Conservation (phyloP, 345 rosid species). For the Hibiscus trionum region DNA sequence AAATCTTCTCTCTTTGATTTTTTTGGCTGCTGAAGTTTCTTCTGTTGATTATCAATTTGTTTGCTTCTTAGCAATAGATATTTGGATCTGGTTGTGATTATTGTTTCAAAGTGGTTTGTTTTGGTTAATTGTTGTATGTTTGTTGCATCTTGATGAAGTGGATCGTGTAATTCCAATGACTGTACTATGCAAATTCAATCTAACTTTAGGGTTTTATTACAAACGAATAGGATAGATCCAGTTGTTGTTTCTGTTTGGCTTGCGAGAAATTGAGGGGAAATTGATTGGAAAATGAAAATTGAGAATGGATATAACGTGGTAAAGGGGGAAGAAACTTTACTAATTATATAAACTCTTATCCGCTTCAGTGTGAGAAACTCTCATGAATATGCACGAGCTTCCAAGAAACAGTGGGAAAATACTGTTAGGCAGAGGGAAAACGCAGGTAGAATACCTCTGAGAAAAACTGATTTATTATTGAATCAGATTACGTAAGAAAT, state of each 20-base stretch:
- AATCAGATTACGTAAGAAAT: too few relatives aligned
- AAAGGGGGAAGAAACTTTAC: background rate
- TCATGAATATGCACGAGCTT: too few relatives aligned
- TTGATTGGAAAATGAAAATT: background rate
- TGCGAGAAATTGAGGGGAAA: background rate
- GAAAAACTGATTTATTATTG: too few relatives aligned
- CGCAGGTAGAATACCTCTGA: too few relatives aligned
- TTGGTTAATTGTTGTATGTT: background rate
- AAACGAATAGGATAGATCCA: constrained; percentile 11
- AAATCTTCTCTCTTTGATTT: background rate
- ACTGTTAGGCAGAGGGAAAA: too few relatives aligned
- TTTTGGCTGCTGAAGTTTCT: background rate
- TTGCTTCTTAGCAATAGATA: constrained; percentile 12
- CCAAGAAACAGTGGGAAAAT: too few relatives aligned
- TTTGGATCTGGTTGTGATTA: constrained; percentile 22
- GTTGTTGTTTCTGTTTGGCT: background rate
- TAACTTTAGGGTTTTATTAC: constrained; percentile 5
- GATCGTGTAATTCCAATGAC: background rate
- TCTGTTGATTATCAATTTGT: background rate
- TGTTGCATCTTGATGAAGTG: constrained; percentile 13
- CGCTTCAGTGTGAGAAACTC: background rate
- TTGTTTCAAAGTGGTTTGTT: background rate
- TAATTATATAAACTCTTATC: background rate
- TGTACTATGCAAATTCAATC: constrained; percentile 1
- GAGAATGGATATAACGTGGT: background rate